These are phyloP conservation scores for Starmerella apis DNA, from an alignment of 805 yeast species.

Conservation along the genomic window DNA sequence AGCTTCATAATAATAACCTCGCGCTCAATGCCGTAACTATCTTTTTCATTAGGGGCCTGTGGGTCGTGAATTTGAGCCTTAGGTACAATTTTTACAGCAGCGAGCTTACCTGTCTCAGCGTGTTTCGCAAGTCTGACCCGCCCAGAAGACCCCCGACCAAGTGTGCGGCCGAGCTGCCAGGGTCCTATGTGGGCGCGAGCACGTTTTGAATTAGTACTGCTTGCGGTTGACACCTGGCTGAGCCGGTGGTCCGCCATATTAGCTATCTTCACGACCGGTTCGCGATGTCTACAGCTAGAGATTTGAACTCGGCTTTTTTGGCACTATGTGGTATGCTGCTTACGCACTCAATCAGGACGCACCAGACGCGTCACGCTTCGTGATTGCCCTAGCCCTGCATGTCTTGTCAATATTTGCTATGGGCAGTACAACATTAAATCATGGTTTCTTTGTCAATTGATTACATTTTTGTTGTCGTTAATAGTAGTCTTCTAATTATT, in stretches of 20 bases:
- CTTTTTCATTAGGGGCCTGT: slow-evolving; percentile 12
- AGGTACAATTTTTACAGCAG: slow-evolving; percentile 94
- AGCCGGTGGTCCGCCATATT: slow-evolving; percentile 24
- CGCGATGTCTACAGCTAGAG: background rate
- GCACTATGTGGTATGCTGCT: slow-evolving; percentile 16
- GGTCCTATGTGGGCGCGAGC: slow-evolving; percentile 71
- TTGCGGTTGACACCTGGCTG: slow-evolving; percentile 27
- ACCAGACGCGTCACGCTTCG: background rate
- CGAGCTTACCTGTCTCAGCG: slow-evolving; percentile 70
- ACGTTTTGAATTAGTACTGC: slow-evolving; percentile 36
- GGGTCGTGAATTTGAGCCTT: slow-evolving; percentile 47
- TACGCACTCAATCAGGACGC: slow-evolving; percentile 11
- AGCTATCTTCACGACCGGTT: background rate
- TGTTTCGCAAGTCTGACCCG: slow-evolving; percentile 88
- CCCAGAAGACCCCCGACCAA: slow-evolving; percentile 96
- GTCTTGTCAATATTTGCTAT: no score
- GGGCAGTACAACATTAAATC: no score
- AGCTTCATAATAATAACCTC: slow-evolving; percentile 96
- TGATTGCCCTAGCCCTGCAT: slow-evolving; percentile 9
- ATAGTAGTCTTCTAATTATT: no score
- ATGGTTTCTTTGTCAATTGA: no score
- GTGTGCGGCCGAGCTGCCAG: slow-evolving; percentile 89
- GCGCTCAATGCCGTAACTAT: slow-evolving; percentile 89
- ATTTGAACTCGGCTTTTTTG: slow-evolving; percentile 2
- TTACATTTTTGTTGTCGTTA: no score